Evolutionary conservation across 1,284 basidiomycete genomes (phyloP).

Genomic region (Naganishia liquefaciens): DNA sequence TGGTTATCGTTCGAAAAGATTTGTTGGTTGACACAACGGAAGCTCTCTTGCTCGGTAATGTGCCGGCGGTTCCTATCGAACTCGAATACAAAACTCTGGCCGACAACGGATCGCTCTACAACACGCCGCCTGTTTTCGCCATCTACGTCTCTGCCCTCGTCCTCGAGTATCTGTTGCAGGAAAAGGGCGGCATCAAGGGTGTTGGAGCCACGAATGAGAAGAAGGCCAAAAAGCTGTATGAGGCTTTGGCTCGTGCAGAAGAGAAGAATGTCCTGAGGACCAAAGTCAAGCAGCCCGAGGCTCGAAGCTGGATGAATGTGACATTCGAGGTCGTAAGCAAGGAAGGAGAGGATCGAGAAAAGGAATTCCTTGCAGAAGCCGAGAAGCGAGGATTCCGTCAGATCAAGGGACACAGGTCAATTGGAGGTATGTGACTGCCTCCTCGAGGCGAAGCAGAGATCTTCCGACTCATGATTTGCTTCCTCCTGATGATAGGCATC

Average conservation of each 20-base stretch:
- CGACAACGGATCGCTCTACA: constrained; percentile 81
- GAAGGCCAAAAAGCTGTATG: constrained; percentile 77
- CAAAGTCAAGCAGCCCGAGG: constrained; percentile 67
- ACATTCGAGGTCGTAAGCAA: constrained; percentile 75
- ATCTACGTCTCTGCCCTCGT: constrained; percentile 92
- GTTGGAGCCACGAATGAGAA: constrained; percentile 67
- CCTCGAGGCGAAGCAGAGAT: background rate
- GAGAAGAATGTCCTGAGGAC: constrained; percentile 65
- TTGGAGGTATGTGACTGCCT: constrained; percentile 58
- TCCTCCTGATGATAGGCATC: constrained; percentile 62
- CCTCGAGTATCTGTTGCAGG: constrained; percentile 64
- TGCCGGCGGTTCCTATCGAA: constrained; percentile 60
- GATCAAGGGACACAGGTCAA: constrained; percentile 79
- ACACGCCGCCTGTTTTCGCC: constrained; percentile 90
- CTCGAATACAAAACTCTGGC: constrained; percentile 84
- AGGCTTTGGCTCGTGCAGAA: constrained; percentile 68
- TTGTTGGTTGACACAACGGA: constrained; percentile 83
- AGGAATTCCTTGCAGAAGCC: constrained; percentile 74
- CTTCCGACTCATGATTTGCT: background rate
- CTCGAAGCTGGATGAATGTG: constrained; percentile 90
- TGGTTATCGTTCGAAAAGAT: constrained; percentile 90
- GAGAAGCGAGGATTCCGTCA: constrained; percentile 75
- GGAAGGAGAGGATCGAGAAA: constrained; percentile 65
- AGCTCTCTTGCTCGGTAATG: constrained; percentile 70
- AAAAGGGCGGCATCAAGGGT: constrained; percentile 69